Evolutionary conservation across 208 protist genomes (phyloP).

Genomic region (Polymyxa betae): DNA sequence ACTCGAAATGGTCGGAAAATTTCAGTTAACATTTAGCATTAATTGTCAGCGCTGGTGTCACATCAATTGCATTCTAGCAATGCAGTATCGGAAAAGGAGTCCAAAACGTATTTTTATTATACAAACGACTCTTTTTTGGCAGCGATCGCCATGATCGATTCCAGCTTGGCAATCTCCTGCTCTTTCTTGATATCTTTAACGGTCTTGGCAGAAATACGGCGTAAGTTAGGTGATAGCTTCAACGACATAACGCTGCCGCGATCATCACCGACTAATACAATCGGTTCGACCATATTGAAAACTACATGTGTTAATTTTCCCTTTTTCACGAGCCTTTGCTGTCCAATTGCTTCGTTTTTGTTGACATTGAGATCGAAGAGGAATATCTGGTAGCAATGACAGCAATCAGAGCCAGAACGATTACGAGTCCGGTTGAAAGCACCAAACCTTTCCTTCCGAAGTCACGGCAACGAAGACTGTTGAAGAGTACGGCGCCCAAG

Average conservation of each 20-base stretch:
- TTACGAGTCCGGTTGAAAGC: background rate
- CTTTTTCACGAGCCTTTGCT: slow-evolving; percentile 92
- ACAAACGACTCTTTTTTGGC: slow-evolving; percentile 50
- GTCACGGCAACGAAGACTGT: slow-evolving; percentile 93
- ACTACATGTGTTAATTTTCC: slow-evolving; percentile 91
- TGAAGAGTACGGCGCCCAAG: slow-evolving; percentile 92
- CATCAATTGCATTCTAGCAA: no score
- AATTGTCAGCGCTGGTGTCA: no score
- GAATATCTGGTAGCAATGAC: slow-evolving; percentile 55
- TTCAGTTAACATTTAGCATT: no score
- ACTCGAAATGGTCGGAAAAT: no score
- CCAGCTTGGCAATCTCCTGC: slow-evolving; percentile 31
- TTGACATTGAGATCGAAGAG: slow-evolving; percentile 80
- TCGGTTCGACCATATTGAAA: slow-evolving; percentile 88
- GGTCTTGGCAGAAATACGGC: slow-evolving; percentile 46
- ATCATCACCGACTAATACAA: slow-evolving; percentile 92
- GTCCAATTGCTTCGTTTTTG: slow-evolving; percentile 91
- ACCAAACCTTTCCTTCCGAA: slow-evolving; percentile 82
- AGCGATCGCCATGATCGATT: slow-evolving; percentile 21
- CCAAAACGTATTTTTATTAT: no score
- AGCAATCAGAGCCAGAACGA: background rate
- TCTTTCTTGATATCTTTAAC: slow-evolving; percentile 51
- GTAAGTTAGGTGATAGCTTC: slow-evolving; percentile 85
- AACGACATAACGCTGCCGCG: slow-evolving; percentile 87
- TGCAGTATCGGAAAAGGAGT: no score